Percentiles rank a stretch among this genome's conserved stretches.
phyloP scores from a whole-genome alignment of 2,329 filamentous ascomycete genomes.

The Fonsecaea multimorphosa region DNA sequence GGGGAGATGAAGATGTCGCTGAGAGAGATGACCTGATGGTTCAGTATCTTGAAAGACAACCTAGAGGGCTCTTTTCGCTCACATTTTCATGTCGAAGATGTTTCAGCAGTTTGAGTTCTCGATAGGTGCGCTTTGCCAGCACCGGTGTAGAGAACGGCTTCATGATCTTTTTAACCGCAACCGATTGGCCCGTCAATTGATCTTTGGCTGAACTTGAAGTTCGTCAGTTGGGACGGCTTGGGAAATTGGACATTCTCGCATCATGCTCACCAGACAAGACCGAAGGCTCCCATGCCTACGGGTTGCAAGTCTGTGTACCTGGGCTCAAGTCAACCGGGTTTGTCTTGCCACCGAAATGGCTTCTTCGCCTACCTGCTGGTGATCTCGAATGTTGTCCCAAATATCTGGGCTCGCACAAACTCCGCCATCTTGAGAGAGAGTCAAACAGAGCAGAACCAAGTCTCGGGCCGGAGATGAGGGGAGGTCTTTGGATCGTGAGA shows the following conservation, averaged over 20 bases:
- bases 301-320: constrained; percentile 98
- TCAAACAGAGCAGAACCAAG: not conserved
- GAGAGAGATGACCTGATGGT: constrained; percentile 83
- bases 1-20: constrained; percentile 99
- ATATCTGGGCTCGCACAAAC: constrained; percentile 99
- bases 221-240: constrained; percentile 12
- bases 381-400: constrained; percentile 99
- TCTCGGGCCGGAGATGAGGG: not conserved
- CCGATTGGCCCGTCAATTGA: constrained; percentile 94
- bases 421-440: constrained; percentile 78
- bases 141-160: constrained; percentile 99
- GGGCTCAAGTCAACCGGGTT: constrained; percentile 41
- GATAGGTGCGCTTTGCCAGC: constrained; percentile 94
- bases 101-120: constrained; percentile 96
- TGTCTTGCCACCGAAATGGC: constrained; percentile 24
- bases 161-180: constrained; percentile 99
- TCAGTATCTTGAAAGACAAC: constrained; percentile 19
- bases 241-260: constrained; percentile 16
- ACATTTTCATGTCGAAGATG: constrained; percentile 97
- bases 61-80: constrained; percentile 41
- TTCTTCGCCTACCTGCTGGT: constrained; percentile 77
- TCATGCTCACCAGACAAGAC: constrained; percentile 85
- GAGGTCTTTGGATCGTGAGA: not conserved
- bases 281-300: constrained; percentile 98
- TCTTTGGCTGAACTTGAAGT: constrained; percentile 85